These are phyloP conservation scores for Schizochytrium sp. DNA, from an alignment of 108 stramenopile genomes.

Conservation along the genomic window DNA sequence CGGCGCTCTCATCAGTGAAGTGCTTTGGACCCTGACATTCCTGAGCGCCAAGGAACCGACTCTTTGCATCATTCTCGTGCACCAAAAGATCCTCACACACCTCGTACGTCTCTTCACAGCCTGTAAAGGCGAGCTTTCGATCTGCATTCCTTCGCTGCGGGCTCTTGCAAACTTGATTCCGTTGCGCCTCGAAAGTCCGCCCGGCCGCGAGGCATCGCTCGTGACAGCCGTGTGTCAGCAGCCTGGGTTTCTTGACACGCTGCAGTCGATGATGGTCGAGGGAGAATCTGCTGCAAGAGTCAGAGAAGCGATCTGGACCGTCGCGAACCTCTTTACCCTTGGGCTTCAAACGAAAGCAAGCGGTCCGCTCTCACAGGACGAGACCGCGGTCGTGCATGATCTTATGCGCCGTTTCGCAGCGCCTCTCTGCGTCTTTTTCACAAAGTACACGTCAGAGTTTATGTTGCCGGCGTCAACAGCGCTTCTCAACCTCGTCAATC, in stretches of 20 bases:
- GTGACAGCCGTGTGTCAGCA: not conserved
- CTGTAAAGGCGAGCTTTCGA: conserved; percentile 22
- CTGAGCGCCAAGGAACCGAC: conserved; percentile 29
- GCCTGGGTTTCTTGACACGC: not conserved
- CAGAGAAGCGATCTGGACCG: conserved; percentile 16
- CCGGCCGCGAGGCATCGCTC: not conserved
- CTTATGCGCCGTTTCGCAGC: not conserved
- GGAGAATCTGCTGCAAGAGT: not conserved
- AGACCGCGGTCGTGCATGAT: not conserved
- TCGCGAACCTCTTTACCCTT: not conserved
- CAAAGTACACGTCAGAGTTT: not conserved
- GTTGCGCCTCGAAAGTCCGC: not conserved
- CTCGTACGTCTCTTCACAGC: conserved; percentile 26
- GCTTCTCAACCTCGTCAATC: not conserved
- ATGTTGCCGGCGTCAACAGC: not conserved
- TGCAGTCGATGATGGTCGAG: not conserved
- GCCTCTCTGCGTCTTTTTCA: not conserved
- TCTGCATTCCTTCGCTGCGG: conserved; percentile 29
- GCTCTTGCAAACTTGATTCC: conserved; percentile 30
- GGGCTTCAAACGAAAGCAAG: not conserved
- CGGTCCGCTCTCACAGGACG: not conserved
- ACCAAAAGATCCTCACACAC: conserved; percentile 15
- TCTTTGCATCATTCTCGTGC: not conserved
- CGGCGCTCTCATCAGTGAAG: conserved; percentile 20
- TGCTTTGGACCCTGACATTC: conserved; percentile 29